Conservation (phyloP, 352 stramenopile species). For the Pythium utonaiense region DNA sequence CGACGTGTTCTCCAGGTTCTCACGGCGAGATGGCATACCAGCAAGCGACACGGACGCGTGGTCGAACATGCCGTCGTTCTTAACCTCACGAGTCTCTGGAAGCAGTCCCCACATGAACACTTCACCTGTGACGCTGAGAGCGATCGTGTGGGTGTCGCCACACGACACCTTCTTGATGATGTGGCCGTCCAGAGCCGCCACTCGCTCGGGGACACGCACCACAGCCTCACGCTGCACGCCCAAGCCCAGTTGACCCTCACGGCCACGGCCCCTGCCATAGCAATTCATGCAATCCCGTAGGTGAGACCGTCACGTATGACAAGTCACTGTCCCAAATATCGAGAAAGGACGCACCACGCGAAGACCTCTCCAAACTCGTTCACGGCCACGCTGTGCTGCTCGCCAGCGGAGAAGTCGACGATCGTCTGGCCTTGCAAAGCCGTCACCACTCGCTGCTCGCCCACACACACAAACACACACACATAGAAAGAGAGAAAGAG, state of each 20-base stretch:
- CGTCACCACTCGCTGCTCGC: slow-evolving; percentile 42
- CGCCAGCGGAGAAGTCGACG: slow-evolving; percentile 69
- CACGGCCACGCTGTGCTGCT: slow-evolving; percentile 69
- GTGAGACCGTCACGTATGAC: not conserved
- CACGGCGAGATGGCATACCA: slow-evolving; percentile 27
- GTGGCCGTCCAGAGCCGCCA: slow-evolving; percentile 54
- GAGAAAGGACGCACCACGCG: slow-evolving; percentile 38
- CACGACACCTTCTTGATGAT: slow-evolving; percentile 68
- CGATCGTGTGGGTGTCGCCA: slow-evolving; percentile 73
- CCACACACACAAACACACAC: not conserved
- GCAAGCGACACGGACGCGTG: slow-evolving; percentile 52
- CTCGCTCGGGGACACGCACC: slow-evolving; percentile 35
- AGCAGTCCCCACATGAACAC: slow-evolving; percentile 80
- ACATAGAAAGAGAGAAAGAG: slow-evolving; percentile 2
- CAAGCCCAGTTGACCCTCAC: slow-evolving; percentile 67
- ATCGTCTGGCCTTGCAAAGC: slow-evolving; percentile 54
- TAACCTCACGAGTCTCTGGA: slow-evolving; percentile 45
- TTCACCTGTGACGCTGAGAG: slow-evolving; percentile 45
- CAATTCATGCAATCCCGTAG: not conserved
- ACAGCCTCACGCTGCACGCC: slow-evolving; percentile 29
- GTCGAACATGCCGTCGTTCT: slow-evolving; percentile 46
- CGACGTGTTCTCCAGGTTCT: slow-evolving; percentile 31
- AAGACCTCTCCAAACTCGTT: slow-evolving; percentile 84
- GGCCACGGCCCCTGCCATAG: slow-evolving; percentile 46
- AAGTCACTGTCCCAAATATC: too few relatives aligned